Percentiles rank a stretch among this genome's conserved stretches.
Evolutionary conservation across 129 eudicot species (phyloP).

Genomic region (Lonicera japonica): DNA sequence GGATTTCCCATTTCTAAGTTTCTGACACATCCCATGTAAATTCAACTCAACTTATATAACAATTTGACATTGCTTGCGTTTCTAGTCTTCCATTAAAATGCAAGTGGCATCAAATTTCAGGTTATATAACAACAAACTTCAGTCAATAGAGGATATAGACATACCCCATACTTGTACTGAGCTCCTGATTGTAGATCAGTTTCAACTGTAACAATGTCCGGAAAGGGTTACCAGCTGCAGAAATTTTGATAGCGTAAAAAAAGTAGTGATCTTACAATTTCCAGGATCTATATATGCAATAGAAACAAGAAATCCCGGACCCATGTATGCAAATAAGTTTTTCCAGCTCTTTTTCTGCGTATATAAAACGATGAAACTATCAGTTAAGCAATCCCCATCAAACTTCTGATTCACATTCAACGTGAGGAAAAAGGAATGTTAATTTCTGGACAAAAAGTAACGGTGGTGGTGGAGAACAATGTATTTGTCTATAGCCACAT

Average conservation of each 20-base stretch:
- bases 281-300: constrained; percentile 99
- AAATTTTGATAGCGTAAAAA: background rate
- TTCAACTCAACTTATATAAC: no score
- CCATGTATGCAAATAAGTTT: constrained; percentile 82
- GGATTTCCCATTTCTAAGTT: no score
- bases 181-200: constrained; percentile 97
- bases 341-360: constrained; percentile 91
- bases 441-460: background rate
- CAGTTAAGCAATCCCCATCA: background rate
- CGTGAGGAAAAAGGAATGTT: background rate
- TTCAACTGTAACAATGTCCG: constrained; percentile 56
- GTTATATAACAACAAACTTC: background rate
- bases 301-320: constrained; percentile 97
- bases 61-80: no score
- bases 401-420: background rate
- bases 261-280: constrained; percentile 54
- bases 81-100: no score
- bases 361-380: constrained; percentile 10
- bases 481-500: background rate
- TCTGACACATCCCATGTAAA: no score
- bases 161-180: constrained; percentile 88
- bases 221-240: constrained; percentile 12
- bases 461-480: background rate
- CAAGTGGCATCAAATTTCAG: background rate
- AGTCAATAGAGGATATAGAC: constrained; percentile 3